Base-by-base conservation (phyloP, 345 rosid species). In the Eucalyptus urophylla region DNA sequence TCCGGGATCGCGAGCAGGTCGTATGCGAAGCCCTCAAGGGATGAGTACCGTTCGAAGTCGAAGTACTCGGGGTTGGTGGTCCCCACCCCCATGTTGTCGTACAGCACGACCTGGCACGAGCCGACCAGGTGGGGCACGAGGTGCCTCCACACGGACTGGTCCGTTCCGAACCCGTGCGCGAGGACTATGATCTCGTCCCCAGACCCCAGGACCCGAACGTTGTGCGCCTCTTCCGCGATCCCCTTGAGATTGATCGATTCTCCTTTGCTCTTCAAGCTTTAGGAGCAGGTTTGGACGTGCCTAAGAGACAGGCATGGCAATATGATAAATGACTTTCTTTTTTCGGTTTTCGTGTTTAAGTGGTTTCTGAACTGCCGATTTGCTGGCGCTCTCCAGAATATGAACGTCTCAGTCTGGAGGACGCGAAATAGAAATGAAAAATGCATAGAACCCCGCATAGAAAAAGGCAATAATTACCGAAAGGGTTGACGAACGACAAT, bases 121-220 rank as follows among this genome's bases (percentile, higher is more conserved):
- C 93, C 96, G 3, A 96, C 67, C 4, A 97, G 94, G 91, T 95
- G 98, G 22, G 99, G 99, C 6, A 97, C 94, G 17, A 96, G 91
- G 91, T 97, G 99, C 90, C 93, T 97, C 99, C 99, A 97, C 7
- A 94, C 94, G 1, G 99, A 97, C 89, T 97, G 99, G 89, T 97
- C 98, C 25, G 98, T 95, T 54, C 98, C 98, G 86, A 96, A 95
- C 3, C 99, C 97, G 80, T 96, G 99, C 44, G 95, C 98, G 56
- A 96, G 90, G 17, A 97, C 95, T 33, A 97, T 91, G 4, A 81
- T 88, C 88, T 91, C 92, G 19, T 89, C 91, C 27, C 99, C 98
- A 11, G 95, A 91, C 3, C 98, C 98, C 53, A 93, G 24, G 29
- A 95, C 93, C 92, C 92, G 94, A 50, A 94, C 91, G 94, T 96